Evolutionary conservation across 2,329 filamentous ascomycete species (phyloP), one percentile per base, ranked within the genome.

Genomic region (Aspergillus oerlinghausenensis): DNA sequence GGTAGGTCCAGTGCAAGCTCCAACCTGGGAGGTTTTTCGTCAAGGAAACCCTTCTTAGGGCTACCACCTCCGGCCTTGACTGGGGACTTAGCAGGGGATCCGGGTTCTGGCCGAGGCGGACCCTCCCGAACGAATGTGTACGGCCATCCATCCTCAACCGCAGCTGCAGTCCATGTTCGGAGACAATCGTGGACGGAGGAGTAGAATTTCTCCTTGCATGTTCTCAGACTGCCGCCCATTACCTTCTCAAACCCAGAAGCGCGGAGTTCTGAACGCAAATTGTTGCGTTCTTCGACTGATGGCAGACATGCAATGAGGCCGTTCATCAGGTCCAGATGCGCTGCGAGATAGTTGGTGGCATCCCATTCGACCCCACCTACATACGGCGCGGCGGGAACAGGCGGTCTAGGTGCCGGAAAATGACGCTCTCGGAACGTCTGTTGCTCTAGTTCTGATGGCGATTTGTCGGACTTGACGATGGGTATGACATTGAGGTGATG

Each of bases 331-430:
- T 97, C 94, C 9, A 99, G 82, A 68, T 99, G 93, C 0, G 89
- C 90, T 19, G 93, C 91, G 10, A 97, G 81, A 71, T 97, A 97
- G 74, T 96, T 97, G 9, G 94, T 97, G 2, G 94, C 94, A 70
- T 97, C 94, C 94, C 94, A 97, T 75, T 99, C 94, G 9, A 97
- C 94, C 54, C 94, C 93, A 50, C 94, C 94, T 45, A 97, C 92
- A 69, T 97, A 97, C 0, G 93, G 93, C 4, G 93, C 93, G 17
- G 94, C 93, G 26, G 93, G 91, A 0, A 97, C 92, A 0, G 94
- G 94, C 3, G 92, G 89, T 0, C 92, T 86, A 64, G 92, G 89
- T 49, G 87, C 84, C 0, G 94, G 93, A 70, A 97, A 97, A 74
- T 89, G 79, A 84, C 89, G 50, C 80, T 80, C 74, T 28, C 72